Evolutionary conservation across 2,329 filamentous ascomycete species (phyloP).

Genomic region (Trichoderma arundinaceum): DNA sequence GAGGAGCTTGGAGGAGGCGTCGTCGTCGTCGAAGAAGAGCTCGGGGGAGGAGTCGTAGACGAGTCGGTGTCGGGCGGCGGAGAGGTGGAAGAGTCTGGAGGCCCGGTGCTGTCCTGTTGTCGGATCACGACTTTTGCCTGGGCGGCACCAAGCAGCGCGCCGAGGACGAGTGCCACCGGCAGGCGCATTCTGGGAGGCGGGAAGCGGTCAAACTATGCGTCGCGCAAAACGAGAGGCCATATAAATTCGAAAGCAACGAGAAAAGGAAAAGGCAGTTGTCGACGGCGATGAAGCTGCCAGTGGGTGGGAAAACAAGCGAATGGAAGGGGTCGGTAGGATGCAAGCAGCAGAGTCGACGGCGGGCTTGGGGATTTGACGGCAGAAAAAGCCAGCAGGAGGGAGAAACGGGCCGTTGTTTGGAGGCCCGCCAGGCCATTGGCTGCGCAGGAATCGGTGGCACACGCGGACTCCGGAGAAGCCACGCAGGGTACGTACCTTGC

Average conservation of each 20-base stretch:
- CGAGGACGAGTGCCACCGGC: conserved; percentile 36
- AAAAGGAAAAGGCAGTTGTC: not conserved
- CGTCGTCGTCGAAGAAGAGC: conserved; percentile 41
- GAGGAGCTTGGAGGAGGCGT: conserved; percentile 12
- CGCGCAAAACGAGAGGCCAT: conserved; percentile 9
- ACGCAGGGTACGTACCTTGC: conserved; percentile 13
- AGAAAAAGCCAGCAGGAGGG: not conserved
- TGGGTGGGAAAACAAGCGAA: conserved; percentile 28
- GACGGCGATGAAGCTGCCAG: conserved; percentile 9
- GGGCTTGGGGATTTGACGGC: conserved; percentile 1
- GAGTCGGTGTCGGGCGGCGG: not conserved
- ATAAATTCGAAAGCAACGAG: not conserved
- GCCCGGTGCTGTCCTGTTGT: conserved; percentile 16
- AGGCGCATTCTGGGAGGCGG: conserved; percentile 35
- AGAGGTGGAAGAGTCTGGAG: conserved; percentile 1
- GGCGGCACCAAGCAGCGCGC: conserved; percentile 35
- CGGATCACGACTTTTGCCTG: conserved; percentile 33
- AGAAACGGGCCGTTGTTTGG: conserved; percentile 23
- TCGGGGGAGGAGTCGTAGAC: conserved; percentile 11
- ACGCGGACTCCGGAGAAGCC: conserved; percentile 29
- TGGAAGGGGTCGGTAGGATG: conserved; percentile 28
- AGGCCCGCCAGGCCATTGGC: not conserved
- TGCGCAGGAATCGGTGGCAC: conserved; percentile 19
- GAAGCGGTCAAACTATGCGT: conserved; percentile 15
- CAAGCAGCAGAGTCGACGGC: conserved; percentile 17